Evolutionary conservation across 768 basidiomycete species (phyloP).

Genomic region (Lentinula edodes): DNA sequence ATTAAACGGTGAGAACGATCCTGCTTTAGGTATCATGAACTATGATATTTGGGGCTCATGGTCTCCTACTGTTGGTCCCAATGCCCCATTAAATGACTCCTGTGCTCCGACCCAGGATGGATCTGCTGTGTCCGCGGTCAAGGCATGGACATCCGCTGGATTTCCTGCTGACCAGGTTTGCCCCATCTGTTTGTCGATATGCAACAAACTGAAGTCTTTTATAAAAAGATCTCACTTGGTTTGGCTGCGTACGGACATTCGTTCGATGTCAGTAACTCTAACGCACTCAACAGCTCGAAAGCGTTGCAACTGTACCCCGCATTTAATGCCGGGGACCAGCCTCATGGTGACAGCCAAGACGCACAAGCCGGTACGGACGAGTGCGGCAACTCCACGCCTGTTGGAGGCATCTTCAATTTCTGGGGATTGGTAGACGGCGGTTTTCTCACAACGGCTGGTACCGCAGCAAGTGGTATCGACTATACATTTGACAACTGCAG

Average conservation of each 20-base stretch:
- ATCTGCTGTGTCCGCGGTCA: conserved; percentile 67
- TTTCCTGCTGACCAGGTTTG: conserved; percentile 51
- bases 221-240: conserved; percentile 61
- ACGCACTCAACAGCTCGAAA: conserved; percentile 26
- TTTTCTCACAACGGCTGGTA: conserved; percentile 44
- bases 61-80: conserved; percentile 62
- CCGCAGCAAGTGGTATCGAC: conserved; percentile 42
- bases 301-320: conserved; percentile 39
- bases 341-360: conserved; percentile 18
- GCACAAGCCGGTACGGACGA: conserved; percentile 27
- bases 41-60: conserved; percentile 49
- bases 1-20: background rate
- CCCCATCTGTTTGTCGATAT: background rate
- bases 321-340: conserved; percentile 40
- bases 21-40: conserved; percentile 47
- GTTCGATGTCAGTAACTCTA: conserved; percentile 38
- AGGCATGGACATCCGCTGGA: conserved; percentile 68
- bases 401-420: conserved; percentile 51
- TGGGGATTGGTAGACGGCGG: conserved; percentile 51
- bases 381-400: conserved; percentile 35
- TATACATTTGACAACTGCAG: conserved; percentile 62
- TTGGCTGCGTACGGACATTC: conserved; percentile 79
- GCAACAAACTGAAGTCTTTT: background rate
- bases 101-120: conserved; percentile 63
- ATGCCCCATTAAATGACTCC: conserved; percentile 73